phyloP scores from a whole-genome alignment of 2,329 filamentous ascomycete genomes.

The Sclerotinia subarctica region DNA sequence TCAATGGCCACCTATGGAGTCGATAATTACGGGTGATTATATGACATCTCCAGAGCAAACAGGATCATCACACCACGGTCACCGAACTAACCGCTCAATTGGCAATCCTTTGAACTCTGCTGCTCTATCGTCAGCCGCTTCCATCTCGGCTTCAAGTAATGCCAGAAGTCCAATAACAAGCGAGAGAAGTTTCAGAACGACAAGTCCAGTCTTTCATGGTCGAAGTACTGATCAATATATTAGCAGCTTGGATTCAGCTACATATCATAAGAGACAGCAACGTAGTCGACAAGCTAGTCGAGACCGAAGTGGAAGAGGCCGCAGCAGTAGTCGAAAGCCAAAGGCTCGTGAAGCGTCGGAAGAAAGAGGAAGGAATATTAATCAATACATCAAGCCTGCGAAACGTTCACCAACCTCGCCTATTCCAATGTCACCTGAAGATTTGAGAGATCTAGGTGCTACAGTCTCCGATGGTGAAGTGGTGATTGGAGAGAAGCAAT shows the following conservation, averaged over 20 bases:
- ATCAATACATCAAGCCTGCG: conserved; percentile 59
- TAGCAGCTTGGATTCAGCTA: conserved; percentile 76
- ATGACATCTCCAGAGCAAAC: conserved; percentile 57
- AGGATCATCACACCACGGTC: conserved; percentile 50
- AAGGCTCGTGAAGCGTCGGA: conserved; percentile 60
- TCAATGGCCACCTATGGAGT: conserved; percentile 52
- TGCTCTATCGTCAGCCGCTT: conserved; percentile 50
- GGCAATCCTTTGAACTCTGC: conserved; percentile 37
- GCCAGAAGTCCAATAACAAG: conserved; percentile 39
- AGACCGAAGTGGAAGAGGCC: conserved; percentile 42
- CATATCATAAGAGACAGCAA: conserved; percentile 55
- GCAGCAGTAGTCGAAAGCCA: conserved; percentile 49
- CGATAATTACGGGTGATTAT: conserved; percentile 49
- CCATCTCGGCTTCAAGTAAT: conserved; percentile 52
- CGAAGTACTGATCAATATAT: conserved; percentile 80
- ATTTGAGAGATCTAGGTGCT: conserved; percentile 60
- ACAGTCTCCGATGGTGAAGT: conserved; percentile 37
- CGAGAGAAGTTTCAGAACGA: conserved; percentile 48
- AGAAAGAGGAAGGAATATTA: conserved; percentile 65
- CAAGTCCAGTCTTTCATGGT: conserved; percentile 57
- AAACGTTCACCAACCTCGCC: conserved; percentile 91
- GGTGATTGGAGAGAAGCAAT: conserved; percentile 29
- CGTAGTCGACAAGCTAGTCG: conserved; percentile 47
- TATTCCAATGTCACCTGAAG: conserved; percentile 90
- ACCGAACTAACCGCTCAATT: not conserved